Evolutionary conservation across 2,329 filamentous ascomycete genomes (phyloP).

Genomic region (Xylariaceae sp.): DNA sequence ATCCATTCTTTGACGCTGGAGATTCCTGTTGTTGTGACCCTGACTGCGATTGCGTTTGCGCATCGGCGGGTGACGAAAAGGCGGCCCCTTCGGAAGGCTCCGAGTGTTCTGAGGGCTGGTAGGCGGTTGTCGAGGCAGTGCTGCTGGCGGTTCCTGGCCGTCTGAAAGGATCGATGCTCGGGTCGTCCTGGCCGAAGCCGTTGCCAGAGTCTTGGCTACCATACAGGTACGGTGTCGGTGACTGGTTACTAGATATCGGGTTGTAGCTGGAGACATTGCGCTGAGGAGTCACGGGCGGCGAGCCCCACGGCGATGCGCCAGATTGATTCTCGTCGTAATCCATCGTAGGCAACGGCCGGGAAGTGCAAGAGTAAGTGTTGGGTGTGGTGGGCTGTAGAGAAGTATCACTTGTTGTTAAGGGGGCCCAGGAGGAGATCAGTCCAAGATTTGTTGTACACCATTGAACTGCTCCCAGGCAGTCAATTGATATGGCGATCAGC

Average conservation of each 20-base stretch:
- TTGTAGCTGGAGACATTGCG: slow-evolving; percentile 41
- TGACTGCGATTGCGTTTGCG: slow-evolving; percentile 20
- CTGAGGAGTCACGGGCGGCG: slow-evolving; percentile 45
- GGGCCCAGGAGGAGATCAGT: too few species aligned
- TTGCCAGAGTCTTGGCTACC: slow-evolving; percentile 38
- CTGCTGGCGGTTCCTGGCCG: slow-evolving; percentile 44
- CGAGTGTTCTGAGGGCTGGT: slow-evolving; percentile 32
- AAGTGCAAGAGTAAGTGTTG: neutral
- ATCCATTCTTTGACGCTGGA: slow-evolving; percentile 12
- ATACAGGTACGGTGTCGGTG: slow-evolving; percentile 40
- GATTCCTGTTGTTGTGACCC: slow-evolving; percentile 20
- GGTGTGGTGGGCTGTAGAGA: too few species aligned
- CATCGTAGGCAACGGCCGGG: slow-evolving; percentile 36
- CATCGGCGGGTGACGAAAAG: slow-evolving; percentile 22
- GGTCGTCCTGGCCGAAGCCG: slow-evolving; percentile 35
- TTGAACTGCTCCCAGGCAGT: too few species aligned
- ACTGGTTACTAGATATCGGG: slow-evolving; percentile 34
- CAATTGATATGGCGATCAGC: too few species aligned
- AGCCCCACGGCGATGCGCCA: slow-evolving; percentile 52
- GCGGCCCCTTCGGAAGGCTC: slow-evolving; percentile 28
- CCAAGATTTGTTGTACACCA: too few species aligned
- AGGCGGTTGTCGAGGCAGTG: slow-evolving; percentile 37
- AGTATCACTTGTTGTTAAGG: too few species aligned
- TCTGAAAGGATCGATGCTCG: slow-evolving; percentile 36
- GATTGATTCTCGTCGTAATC: slow-evolving; percentile 52